Base-by-base conservation (phyloP, 2,329 filamentous ascomycete species). In the Trichophyton simii region DNA sequence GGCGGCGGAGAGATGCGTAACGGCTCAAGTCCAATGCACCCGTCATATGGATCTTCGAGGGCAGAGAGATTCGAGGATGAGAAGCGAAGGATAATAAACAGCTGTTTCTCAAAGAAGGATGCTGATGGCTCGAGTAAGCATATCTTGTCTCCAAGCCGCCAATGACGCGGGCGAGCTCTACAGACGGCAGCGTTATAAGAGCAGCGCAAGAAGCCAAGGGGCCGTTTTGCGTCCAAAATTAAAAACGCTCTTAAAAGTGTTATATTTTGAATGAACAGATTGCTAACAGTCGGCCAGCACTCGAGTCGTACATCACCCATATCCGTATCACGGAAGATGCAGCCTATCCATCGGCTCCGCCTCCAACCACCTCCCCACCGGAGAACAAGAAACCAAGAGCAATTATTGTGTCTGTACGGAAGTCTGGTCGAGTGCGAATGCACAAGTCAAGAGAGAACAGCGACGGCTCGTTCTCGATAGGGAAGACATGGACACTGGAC, bases 291-390 rank as follows among this genome's bases (percentile, higher is more conserved):
- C 58, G 20, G 15, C n/a, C 60, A 54, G 57, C 57, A 67, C 79
- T 86, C 67, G 94, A 99, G 77, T 96, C 91, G 38, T 99, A 99
- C 78, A 99, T 99, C 69, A 99, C 94, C 22, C 94, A 99, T 72
- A 91, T 97, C 68, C 84, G 87, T 70, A 91, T 99, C 69, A 85
- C 84, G 66, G 94, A 99, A 78, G 95, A 89, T 79, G 85, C 86
- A 62, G 82, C 83, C 46, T 86, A 91, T 74, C 91, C 92, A 15
- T 91, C 91, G 22, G 81, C 82, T 42, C 94, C 94, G 38, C 87
- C 94, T 59, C 91, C 94, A 2, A 89, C 89, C 2, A 85, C 87
- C 66, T 84, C 87, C n/a, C 78, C 82, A 7, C 77, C 85, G 8
- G 82, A 87, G 59, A 84, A 86, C 70, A 91, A 96, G 74, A 99